A percentile compares a stretch with the other conserved stretches of the same genome.
Evolutionary conservation across 192 early-diverging fungal genomes (phyloP).

Genomic region (Glomus cerebriforme): DNA sequence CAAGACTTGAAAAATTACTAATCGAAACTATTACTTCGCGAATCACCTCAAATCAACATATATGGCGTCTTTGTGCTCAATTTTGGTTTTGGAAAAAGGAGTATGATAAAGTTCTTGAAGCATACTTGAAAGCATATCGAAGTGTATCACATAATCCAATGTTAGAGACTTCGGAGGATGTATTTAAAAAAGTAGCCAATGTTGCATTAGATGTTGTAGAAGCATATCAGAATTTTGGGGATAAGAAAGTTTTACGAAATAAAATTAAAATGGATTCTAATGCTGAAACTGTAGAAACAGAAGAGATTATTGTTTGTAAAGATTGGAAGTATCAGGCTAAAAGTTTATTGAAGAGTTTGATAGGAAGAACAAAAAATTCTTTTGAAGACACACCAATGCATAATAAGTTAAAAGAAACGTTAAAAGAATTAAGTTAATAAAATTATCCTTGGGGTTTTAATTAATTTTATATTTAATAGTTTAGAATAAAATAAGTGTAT

Average conservation of each 20-base stretch:
- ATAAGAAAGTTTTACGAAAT: conserved; percentile 46
- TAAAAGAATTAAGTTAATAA: conserved; percentile 55
- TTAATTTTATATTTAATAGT: not conserved
- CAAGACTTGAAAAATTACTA: conserved; percentile 64
- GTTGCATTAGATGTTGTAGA: conserved; percentile 75
- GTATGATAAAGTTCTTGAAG: conserved; percentile 74
- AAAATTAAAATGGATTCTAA: conserved; percentile 38
- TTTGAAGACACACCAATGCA: conserved; percentile 69
- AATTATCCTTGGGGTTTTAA: not conserved
- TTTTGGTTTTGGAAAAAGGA: conserved; percentile 73
- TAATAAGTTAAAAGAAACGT: conserved; percentile 61
- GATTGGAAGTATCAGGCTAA: conserved; percentile 91
- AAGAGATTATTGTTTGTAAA: conserved; percentile 64
- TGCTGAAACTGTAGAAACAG: conserved; percentile 32
- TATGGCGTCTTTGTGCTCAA: conserved; percentile 76
- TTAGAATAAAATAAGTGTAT: too few relatives aligned
- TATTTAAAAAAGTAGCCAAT: conserved; percentile 74
- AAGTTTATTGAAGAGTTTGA: conserved; percentile 78
- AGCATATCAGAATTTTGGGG: conserved; percentile 78
- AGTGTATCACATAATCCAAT: conserved; percentile 74
- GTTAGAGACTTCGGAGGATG: conserved; percentile 64
- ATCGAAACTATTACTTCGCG: conserved; percentile 71
- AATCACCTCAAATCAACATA: conserved; percentile 68
- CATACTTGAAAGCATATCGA: conserved; percentile 83
- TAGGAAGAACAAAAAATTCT: conserved; percentile 75